Base-by-base conservation (phyloP, 192 early-diverging fungal species). In the Mortierella hygrophila region DNA sequence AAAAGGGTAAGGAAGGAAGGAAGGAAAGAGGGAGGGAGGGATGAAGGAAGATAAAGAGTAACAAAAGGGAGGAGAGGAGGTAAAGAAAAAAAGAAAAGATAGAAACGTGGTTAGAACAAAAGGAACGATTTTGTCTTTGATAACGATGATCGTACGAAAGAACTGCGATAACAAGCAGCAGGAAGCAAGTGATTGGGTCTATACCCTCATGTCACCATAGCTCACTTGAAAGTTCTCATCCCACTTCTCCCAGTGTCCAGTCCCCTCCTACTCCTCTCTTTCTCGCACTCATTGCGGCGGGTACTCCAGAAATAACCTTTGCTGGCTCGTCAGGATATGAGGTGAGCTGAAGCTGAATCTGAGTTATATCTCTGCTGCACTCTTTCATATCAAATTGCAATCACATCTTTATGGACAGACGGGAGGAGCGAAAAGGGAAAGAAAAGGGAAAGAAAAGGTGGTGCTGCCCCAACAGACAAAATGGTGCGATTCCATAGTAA, bases 391-490 rank as follows among this genome's bases (percentile, higher is more conserved):
- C 26, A 26, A 65, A 65, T 65, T 60, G 55, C 60, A 65, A 65
- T 65, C 60, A 32, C 60, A 65, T 65, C 60, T 29, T 65, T 32
- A 15, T 4, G 20, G 20, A 26, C 70, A 71, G 70, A n/a, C 70
- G 41, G 70, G 70, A 71, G 20, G 15, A 37, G 38, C 21, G 32
- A 26, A 13, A 70, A 40, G 68, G 32, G 35, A 13, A 41, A 11
- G 42, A 21, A 41, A n/a, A 42, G 23, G n/a, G n/a, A n/a, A n/a
- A n/a, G n/a, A n/a, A n/a, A n/a, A 10, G 21, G 20, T 4, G 40
- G 69, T 42, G 70, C 40, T 42, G 26, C 41, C 70, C 70, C 70
- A 44, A 35, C 29, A 65, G n/a, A 65, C 60, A 65, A 65, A 65
- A 65, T 65, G 60, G 15, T 65, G 60, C 60, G 29, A 65, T 65